These are phyloP conservation scores for Lactarius vividus DNA, from an alignment of 768 basidiomycete species.

Conservation along the genomic window DNA sequence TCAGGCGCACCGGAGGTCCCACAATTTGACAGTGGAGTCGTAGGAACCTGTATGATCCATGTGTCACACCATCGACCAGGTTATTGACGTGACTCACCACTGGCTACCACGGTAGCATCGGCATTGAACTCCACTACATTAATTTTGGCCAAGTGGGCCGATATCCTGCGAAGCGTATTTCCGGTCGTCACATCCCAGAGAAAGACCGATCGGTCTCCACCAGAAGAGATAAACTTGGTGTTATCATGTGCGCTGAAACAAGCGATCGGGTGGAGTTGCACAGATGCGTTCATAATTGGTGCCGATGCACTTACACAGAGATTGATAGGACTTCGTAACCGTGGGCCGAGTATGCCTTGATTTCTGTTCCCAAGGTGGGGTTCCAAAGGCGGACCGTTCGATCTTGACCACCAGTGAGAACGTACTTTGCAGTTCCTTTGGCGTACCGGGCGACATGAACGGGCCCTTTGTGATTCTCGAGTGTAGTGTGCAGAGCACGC, in stretches of 20 bases:
- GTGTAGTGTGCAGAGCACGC: conserved; percentile 59
- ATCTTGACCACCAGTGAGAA: conserved; percentile 93
- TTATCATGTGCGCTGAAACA: conserved; percentile 81
- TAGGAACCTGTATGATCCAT: conserved; percentile 64
- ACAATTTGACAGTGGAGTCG: conserved; percentile 86
- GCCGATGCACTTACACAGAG: conserved; percentile 62
- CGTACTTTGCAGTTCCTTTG: conserved; percentile 82
- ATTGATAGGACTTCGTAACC: conserved; percentile 94
- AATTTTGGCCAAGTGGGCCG: conserved; percentile 90
- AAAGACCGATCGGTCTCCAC: conserved; percentile 91
- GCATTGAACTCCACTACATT: conserved; percentile 87
- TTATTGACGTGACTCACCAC: conserved; percentile 52
- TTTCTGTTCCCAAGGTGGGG: conserved; percentile 77
- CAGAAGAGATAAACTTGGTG: conserved; percentile 88
- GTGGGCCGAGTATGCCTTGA: conserved; percentile 88
- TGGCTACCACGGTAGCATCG: conserved; percentile 83
- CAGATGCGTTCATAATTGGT: background rate
- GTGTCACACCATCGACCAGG: conserved; percentile 12
- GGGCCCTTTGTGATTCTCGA: conserved; percentile 72
- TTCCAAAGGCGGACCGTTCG: conserved; percentile 91
- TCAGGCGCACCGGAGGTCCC: conserved; percentile 77
- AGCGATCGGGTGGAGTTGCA: conserved; percentile 4
- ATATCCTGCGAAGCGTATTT: conserved; percentile 73
- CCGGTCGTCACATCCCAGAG: conserved; percentile 95
- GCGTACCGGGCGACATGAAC: conserved; percentile 92